phyloP scores from a whole-genome alignment of 1,284 basidiomycete species.

The Heliocybe sulcata region DNA sequence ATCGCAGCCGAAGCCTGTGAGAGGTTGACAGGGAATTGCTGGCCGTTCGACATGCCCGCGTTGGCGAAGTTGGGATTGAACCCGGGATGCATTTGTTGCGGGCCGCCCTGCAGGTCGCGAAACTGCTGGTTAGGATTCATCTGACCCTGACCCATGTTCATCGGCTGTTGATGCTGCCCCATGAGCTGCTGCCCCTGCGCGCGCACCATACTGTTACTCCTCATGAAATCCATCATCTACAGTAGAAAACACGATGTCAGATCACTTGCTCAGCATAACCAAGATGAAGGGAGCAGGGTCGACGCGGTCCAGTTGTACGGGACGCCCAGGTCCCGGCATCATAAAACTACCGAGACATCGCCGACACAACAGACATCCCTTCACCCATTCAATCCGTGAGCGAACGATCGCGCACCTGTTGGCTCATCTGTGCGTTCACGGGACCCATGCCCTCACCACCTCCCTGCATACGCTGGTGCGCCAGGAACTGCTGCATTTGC shows the following conservation, averaged over 20 bases:
- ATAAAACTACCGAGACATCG: not conserved
- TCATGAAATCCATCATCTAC: constrained; percentile 1
- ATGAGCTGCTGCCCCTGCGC: not conserved
- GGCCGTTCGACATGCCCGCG: not conserved
- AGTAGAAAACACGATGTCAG: not conserved
- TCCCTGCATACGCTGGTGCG: not conserved
- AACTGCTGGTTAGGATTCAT: not conserved
- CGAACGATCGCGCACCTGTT: not conserved
- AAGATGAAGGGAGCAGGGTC: not conserved
- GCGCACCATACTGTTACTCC: not conserved
- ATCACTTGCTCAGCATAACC: not conserved
- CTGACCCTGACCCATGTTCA: not conserved
- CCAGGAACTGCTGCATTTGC: constrained; percentile 1
- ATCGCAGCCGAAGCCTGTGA: not conserved
- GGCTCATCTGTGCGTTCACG: not conserved
- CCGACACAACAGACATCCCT: not conserved
- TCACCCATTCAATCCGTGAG: not conserved
- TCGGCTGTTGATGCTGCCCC: not conserved
- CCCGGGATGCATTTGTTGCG: not conserved
- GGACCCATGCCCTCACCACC: not conserved
- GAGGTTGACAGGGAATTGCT: not conserved
- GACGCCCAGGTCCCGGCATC: not conserved
- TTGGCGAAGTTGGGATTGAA: constrained; percentile 1
- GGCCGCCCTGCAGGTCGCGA: not conserved
- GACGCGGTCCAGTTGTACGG: not conserved